Conservation (phyloP, 805 yeast genomes). For the Candida pseudofarinosa region DNA sequence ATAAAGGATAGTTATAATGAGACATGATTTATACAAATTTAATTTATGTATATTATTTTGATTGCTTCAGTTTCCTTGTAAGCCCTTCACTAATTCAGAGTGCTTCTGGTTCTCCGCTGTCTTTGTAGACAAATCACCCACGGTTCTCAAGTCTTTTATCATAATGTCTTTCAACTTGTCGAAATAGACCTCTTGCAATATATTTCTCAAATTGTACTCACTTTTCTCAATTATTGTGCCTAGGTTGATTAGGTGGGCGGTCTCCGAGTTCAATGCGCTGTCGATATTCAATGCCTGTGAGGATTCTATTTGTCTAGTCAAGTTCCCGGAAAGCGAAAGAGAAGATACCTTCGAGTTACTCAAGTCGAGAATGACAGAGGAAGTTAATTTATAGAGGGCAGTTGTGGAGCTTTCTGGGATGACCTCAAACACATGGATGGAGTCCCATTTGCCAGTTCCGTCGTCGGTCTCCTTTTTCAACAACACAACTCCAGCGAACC, state of each 20-base stretch:
- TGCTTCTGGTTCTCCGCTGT: conserved; percentile 30
- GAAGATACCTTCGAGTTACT: conserved; percentile 16
- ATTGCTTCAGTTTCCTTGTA: conserved; percentile 25
- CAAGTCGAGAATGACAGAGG: conserved; percentile 81
- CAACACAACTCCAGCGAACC: conserved; percentile 89
- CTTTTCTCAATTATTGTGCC: conserved; percentile 85
- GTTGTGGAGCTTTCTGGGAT: conserved; percentile 34
- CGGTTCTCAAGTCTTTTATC: conserved; percentile 39
- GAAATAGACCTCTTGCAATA: conserved; percentile 89
- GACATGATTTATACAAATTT: background rate
- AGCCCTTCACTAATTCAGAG: conserved; percentile 34
- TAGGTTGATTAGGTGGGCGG: conserved; percentile 77
- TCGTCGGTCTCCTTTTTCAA: conserved; percentile 65
- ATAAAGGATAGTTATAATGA: background rate
- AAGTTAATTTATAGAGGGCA: conserved; percentile 66
- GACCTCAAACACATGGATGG: conserved; percentile 88
- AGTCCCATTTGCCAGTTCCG: conserved; percentile 73
- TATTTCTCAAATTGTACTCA: conserved; percentile 80
- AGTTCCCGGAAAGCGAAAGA: conserved; percentile 66
- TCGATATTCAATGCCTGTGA: conserved; percentile 37
- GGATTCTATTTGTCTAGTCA: conserved; percentile 79
- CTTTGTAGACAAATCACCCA: conserved; percentile 31
- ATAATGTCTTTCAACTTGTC: conserved; percentile 90
- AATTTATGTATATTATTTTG: too few species aligned
- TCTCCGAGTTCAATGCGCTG: conserved; percentile 36